phyloP scores from a whole-genome alignment of 2,329 filamentous ascomycete genomes.

The Diplodia scrobiculata region DNA sequence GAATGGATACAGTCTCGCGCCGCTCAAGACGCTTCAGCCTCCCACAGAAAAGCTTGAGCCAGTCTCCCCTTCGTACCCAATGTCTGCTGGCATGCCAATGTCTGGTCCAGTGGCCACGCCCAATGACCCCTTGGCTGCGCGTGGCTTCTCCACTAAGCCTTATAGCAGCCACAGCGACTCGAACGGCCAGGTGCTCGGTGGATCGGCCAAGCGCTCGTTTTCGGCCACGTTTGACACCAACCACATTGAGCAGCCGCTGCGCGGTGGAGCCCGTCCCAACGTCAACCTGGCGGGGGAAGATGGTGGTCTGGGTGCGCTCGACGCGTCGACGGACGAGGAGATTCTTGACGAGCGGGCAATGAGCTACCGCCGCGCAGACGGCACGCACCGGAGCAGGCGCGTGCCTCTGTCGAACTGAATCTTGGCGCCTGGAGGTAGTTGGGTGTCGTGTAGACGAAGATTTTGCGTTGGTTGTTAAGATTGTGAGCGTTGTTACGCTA shows the following conservation, averaged over 20 bases:
- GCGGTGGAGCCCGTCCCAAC: slow-evolving; percentile 50
- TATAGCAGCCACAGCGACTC: slow-evolving; percentile 21
- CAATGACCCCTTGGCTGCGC: slow-evolving; percentile 27
- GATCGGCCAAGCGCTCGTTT: slow-evolving; percentile 51
- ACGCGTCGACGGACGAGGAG: slow-evolving; percentile 45
- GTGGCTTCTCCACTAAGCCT: slow-evolving; percentile 35
- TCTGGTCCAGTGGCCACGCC: slow-evolving; percentile 23
- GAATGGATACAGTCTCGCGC: slow-evolving; percentile 46
- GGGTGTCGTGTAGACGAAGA: background rate
- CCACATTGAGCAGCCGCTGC: slow-evolving; percentile 49
- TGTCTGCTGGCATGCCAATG: slow-evolving; percentile 36
- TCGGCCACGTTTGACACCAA: slow-evolving; percentile 50
- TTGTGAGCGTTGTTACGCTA: background rate
- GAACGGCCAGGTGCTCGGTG: slow-evolving; percentile 33
- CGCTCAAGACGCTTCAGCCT: slow-evolving; percentile 47
- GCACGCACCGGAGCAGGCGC: slow-evolving; percentile 45
- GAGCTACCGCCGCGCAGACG: slow-evolving; percentile 53
- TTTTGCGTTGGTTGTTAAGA: background rate
- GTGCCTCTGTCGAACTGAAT: slow-evolving; percentile 34
- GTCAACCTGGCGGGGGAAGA: slow-evolving; percentile 37
- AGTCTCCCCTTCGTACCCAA: slow-evolving; percentile 49
- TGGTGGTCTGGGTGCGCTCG: slow-evolving; percentile 34
- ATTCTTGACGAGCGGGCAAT: slow-evolving; percentile 45
- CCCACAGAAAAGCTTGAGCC: slow-evolving; percentile 46
- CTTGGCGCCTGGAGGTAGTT: background rate